Conservation (phyloP, 2,329 filamentous ascomycete species). For the Chaetomium sp. region DNA sequence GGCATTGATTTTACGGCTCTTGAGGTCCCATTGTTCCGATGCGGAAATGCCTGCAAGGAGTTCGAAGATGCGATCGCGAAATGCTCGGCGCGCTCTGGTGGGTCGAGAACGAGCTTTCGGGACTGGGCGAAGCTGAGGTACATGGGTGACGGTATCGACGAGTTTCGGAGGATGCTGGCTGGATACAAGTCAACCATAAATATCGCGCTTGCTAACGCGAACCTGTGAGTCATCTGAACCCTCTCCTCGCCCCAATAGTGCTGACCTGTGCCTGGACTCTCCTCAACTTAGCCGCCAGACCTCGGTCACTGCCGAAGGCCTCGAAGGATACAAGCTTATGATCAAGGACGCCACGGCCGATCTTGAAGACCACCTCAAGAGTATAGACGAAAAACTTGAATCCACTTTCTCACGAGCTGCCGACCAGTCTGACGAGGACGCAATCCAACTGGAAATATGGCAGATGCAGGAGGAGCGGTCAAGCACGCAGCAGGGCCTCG, state of each 20-base stretch:
- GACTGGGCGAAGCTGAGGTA: constrained; percentile 49
- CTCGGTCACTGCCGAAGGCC: constrained; percentile 37
- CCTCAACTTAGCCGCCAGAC: constrained; percentile 39
- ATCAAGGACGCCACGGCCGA: constrained; percentile 40
- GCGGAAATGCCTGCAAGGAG: constrained; percentile 46
- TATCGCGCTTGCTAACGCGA: constrained; percentile 46
- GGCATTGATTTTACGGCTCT: constrained; percentile 39
- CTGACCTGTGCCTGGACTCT: constrained; percentile 13
- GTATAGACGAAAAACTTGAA: constrained; percentile 38
- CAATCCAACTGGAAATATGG: constrained; percentile 35
- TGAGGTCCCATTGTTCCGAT: constrained; percentile 44
- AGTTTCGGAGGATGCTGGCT: constrained; percentile 43
- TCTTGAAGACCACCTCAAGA: constrained; percentile 39
- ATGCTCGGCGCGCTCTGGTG: constrained; percentile 41
- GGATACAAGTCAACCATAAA: constrained; percentile 47
- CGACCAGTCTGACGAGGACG: constrained; percentile 34
- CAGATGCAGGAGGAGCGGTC: constrained; percentile 40
- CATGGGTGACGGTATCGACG: constrained; percentile 47
- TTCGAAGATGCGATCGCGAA: constrained; percentile 44
- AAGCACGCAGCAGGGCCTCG: constrained; percentile 42
- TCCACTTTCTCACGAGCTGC: constrained; percentile 30
- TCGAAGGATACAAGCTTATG: constrained; percentile 41
- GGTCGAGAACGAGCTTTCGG: constrained; percentile 44
- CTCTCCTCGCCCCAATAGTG: constrained; percentile 8
- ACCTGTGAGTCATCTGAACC: constrained; percentile 41